Evolutionary conservation across 1,284 basidiomycete species (phyloP).

Genomic region (Hypsizygus ulmarius): DNA sequence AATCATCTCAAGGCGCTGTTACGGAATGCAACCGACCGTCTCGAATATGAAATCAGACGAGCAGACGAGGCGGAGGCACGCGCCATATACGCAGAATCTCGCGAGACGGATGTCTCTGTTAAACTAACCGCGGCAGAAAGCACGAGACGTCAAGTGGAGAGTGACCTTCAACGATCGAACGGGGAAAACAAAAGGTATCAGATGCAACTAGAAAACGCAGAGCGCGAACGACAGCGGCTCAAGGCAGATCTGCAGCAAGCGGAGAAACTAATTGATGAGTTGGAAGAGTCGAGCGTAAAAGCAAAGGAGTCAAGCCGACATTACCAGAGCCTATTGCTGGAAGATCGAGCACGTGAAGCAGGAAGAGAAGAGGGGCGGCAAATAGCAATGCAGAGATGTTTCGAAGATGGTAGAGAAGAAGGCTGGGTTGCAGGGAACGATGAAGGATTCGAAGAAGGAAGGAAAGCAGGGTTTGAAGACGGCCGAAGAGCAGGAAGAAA

Average conservation of each 20-base stretch:
- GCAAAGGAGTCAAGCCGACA: constrained; percentile 46
- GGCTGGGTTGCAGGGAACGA: constrained; percentile 46
- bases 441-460: constrained; percentile 47
- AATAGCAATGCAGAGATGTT: constrained; percentile 39
- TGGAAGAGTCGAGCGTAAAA: constrained; percentile 45
- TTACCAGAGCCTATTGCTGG: constrained; percentile 46
- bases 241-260: constrained; percentile 41
- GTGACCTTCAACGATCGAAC: constrained; percentile 42
- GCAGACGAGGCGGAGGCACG: constrained; percentile 50
- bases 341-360: constrained; percentile 46
- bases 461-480: constrained; percentile 38
- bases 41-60: constrained; percentile 55
- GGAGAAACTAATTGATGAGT: constrained; percentile 44
- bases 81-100: constrained; percentile 51
- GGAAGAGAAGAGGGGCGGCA: constrained; percentile 40
- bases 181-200: constrained; percentile 46
- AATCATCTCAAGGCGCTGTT: constrained; percentile 56
- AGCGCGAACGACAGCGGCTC: constrained; percentile 46
- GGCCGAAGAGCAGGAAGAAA: constrained; percentile 44
- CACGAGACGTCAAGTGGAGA: constrained; percentile 44
- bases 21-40: constrained; percentile 48
- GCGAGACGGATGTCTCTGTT: constrained; percentile 40
- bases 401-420: constrained; percentile 44
- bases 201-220: constrained; percentile 46
- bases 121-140: constrained; percentile 44